Evolutionary conservation across 148 eudicot species (phyloP).

Genomic region (Cornus suecica): DNA sequence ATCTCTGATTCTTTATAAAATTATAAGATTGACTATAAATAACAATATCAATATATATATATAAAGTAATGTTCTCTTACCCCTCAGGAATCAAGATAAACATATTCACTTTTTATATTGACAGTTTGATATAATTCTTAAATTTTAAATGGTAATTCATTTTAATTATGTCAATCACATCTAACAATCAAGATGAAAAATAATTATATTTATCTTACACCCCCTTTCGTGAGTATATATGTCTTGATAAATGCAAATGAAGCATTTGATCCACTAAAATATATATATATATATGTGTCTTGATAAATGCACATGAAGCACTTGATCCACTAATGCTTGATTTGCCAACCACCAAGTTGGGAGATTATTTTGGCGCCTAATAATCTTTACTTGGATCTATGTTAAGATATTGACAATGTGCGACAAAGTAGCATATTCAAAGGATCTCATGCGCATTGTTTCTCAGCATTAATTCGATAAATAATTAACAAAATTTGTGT

Average conservation of each 20-base stretch:
- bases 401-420: not conserved
- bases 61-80: too few species aligned
- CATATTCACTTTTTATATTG: too few species aligned
- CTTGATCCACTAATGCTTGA: constrained; percentile 11
- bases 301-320: not conserved
- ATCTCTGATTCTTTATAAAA: not conserved
- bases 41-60: too few species aligned
- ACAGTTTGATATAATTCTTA: too few species aligned
- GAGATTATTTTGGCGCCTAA: not conserved
- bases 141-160: too few species aligned
- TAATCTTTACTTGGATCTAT: not conserved
- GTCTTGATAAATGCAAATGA: not conserved
- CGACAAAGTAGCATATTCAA: not conserved
- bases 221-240: too few species aligned
- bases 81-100: too few species aligned
- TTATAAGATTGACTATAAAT: too few species aligned
- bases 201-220: too few species aligned
- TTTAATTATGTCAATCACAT: too few species aligned
- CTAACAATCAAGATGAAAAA: too few species aligned
- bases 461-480: not conserved
- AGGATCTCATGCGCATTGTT: not conserved
- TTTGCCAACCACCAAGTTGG: constrained; percentile 4
- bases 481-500: not conserved
- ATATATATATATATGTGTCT: not conserved
- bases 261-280: constrained; percentile 4